These are phyloP conservation scores for Sporothrix luriei DNA, from an alignment of 2,329 filamentous ascomycete genomes.

Conservation along the genomic window DNA sequence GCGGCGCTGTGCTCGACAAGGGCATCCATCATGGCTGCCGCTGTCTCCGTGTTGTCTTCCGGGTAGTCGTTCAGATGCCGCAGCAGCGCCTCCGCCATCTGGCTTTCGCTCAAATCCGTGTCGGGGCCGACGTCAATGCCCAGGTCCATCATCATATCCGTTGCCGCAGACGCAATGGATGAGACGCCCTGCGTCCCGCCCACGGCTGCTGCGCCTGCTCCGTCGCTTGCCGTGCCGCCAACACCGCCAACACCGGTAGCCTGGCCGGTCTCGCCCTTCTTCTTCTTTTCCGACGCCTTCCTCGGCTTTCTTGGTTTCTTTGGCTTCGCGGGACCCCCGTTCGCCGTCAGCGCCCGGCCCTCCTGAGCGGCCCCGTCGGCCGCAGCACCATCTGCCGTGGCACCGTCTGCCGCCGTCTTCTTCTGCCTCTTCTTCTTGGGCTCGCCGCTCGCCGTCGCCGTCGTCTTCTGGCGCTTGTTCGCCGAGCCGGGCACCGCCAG, in stretches of 20 bases:
- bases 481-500: not conserved
- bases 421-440: slow-evolving; percentile 23
- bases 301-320: slow-evolving; percentile 24
- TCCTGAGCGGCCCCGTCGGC: not conserved
- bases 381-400: not conserved
- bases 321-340: slow-evolving; percentile 17
- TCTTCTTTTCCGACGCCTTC: slow-evolving; percentile 5
- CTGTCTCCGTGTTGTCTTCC: slow-evolving; percentile 19
- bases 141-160: slow-evolving; percentile 22
- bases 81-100: slow-evolving; percentile 29
- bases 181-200: not conserved
- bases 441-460: not conserved
- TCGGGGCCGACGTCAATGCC: slow-evolving; percentile 21
- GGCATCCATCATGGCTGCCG: slow-evolving; percentile 28
- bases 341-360: not conserved
- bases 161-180: not conserved
- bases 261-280: not conserved
- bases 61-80: slow-evolving; percentile 27
- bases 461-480: slow-evolving; percentile 20
- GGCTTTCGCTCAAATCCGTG: slow-evolving; percentile 17
- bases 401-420: not conserved
- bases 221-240: not conserved
- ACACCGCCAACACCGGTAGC: not conserved
- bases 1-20: slow-evolving; percentile 17
- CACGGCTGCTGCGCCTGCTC: not conserved